phyloP scores from a whole-genome alignment of 768 basidiomycete species.

The Boletus tomentosulus region DNA sequence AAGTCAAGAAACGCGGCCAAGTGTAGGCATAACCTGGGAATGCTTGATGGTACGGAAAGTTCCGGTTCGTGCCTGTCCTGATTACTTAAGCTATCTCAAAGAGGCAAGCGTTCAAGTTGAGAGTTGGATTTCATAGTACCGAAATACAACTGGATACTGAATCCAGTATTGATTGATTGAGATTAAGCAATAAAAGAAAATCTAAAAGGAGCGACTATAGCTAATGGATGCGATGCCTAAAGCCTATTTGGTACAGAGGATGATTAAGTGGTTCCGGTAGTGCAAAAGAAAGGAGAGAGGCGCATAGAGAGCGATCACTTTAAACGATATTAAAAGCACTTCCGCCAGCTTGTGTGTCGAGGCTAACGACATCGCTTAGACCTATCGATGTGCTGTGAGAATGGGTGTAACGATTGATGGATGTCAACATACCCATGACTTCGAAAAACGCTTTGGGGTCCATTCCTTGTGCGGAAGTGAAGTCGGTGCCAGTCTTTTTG shows the following conservation, averaged over 20 bases:
- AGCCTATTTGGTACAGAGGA: slow-evolving; percentile 20
- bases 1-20: neutral
- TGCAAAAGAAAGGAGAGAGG: neutral
- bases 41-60: neutral
- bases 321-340: slow-evolving; percentile 52
- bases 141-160: slow-evolving; percentile 3
- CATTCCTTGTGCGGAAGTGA: slow-evolving; percentile 57
- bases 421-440: slow-evolving; percentile 54
- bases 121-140: neutral
- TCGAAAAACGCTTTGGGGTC: slow-evolving; percentile 76
- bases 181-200: slow-evolving; percentile 17
- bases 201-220: slow-evolving; percentile 20
- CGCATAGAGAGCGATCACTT: slow-evolving; percentile 4
- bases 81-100: slow-evolving; percentile 1
- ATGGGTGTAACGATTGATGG: neutral
- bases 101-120: slow-evolving; percentile 9
- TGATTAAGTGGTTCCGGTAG: slow-evolving; percentile 3
- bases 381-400: slow-evolving; percentile 30
- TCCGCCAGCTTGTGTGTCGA: slow-evolving; percentile 58
- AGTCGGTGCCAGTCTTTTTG: slow-evolving; percentile 77
- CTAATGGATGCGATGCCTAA: slow-evolving; percentile 11
- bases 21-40: neutral
- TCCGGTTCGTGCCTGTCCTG: neutral
- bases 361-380: slow-evolving; percentile 47
- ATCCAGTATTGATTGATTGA: slow-evolving; percentile 14